A percentile compares a stretch with the other conserved stretches of the same genome.
phyloP scores from a whole-genome alignment of 345 rosid species.

The Mangifera indica region DNA sequence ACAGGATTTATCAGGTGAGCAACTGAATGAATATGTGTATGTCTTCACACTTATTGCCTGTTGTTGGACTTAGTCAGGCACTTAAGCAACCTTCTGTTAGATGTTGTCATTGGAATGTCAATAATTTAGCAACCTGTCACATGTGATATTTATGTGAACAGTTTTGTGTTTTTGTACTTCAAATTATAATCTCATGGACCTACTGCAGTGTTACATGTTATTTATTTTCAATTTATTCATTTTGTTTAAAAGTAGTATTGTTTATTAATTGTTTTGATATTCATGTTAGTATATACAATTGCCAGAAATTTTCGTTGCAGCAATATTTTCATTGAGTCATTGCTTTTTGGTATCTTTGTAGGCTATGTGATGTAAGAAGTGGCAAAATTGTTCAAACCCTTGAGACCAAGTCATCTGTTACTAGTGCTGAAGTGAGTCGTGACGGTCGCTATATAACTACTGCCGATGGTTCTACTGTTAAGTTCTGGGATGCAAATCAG shows the following conservation, averaged over 20 bases:
- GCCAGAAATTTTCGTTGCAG: neutral
- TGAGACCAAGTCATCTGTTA: constrained; percentile 81
- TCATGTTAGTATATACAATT: too few species aligned
- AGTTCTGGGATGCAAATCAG: constrained; percentile 99
- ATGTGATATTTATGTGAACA: neutral
- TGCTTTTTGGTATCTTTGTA: constrained; percentile 22
- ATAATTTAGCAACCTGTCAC: neutral
- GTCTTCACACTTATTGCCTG: neutral
- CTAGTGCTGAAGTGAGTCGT: constrained; percentile 94
- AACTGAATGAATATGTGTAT: neutral
- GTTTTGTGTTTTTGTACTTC: neutral
- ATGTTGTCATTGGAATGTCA: neutral
- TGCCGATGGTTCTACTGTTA: constrained; percentile 86
- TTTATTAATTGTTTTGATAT: neutral
- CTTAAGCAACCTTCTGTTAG: neutral
- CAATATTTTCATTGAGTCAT: neutral
- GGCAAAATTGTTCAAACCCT: constrained; percentile 79
- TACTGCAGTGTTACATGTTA: neutral
- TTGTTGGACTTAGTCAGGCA: neutral
- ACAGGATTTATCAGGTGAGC: neutral
- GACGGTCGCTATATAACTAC: constrained; percentile 94
- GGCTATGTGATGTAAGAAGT: constrained; percentile 93
- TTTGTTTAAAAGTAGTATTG: neutral
- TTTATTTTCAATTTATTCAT: neutral
- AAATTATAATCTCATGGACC: neutral